Evolutionary conservation across 139 green algal species (phyloP), one percentile per base, ranked within the genome.

Genomic region (Deuterostichococcus epilithicus): DNA sequence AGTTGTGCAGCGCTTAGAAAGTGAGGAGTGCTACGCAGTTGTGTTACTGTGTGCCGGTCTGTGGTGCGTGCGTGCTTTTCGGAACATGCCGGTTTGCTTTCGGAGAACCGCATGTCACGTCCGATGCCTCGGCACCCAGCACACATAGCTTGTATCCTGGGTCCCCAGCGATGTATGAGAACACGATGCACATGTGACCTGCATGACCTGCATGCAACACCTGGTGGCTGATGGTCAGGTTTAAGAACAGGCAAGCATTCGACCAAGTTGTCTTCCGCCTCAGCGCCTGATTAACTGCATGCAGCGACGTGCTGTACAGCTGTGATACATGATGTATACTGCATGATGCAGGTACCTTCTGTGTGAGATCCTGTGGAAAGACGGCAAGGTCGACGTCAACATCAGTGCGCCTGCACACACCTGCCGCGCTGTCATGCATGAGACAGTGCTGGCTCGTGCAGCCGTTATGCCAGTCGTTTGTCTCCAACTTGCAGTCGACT

Each of bases 151-250:
- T n/a, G n/a, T n/a, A n/a, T n/a, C n/a, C n/a, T n/a, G n/a, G n/a
- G n/a, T n/a, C n/a, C n/a, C n/a, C n/a, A n/a, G n/a, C n/a, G n/a
- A n/a, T n/a, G n/a, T n/a, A n/a, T n/a, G n/a, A n/a, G n/a, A n/a
- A n/a, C n/a, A n/a, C n/a, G n/a, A n/a, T n/a, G n/a, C n/a, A n/a
- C n/a, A n/a, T n/a, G n/a, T n/a, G n/a, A n/a, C n/a, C n/a, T n/a
- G n/a, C n/a, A n/a, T n/a, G n/a, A n/a, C n/a, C n/a, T n/a, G n/a
- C n/a, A n/a, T n/a, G n/a, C n/a, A n/a, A n/a, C n/a, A n/a, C n/a
- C n/a, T n/a, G n/a, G n/a, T n/a, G n/a, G n/a, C n/a, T n/a, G 20
- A 87, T 87, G 82, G 81, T 87, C 2, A 75, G 84, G 52, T 87
- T 83, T 72, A 80, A 83, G 68, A 87, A 87, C 52, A 76, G 82